Evolutionary conservation across 495 filamentous ascomycete genomes (phyloP).

Genomic region (Aspergillus bertholletiae): DNA sequence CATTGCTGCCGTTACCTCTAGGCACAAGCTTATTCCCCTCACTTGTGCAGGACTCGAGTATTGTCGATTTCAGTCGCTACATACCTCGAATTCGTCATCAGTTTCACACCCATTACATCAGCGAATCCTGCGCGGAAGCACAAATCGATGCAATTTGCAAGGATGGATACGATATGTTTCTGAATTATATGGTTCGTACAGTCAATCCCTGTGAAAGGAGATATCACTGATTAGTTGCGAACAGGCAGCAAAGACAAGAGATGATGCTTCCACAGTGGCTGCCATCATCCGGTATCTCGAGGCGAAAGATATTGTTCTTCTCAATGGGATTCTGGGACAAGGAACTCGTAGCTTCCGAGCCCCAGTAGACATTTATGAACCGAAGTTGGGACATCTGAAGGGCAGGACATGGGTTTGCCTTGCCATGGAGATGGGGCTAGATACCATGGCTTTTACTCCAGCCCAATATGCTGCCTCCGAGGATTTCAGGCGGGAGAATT

Average conservation of each 20-base stretch:
- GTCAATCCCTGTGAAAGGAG: background rate
- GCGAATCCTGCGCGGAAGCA: background rate
- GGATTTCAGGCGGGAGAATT: too few species aligned
- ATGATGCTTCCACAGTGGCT: background rate
- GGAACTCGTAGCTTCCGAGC: too few species aligned
- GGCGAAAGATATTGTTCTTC: background rate
- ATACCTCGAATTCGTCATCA: background rate
- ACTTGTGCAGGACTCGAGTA: too few species aligned
- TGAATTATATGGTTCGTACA: background rate
- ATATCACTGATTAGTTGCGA: background rate
- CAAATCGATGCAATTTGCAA: conserved; percentile 1
- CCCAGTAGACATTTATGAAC: background rate
- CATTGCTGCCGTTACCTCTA: too few species aligned
- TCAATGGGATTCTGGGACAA: too few species aligned
- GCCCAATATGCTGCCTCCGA: too few species aligned
- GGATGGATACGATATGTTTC: background rate
- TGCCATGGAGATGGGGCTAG: too few species aligned
- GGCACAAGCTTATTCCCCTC: too few species aligned
- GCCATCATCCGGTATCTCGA: background rate
- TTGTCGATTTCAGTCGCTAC: background rate
- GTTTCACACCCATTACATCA: background rate
- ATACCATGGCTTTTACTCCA: too few species aligned
- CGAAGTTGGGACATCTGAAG: background rate
- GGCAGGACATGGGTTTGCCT: background rate
- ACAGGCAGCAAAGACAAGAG: background rate